Conservation (phyloP, 2,329 filamentous ascomycete genomes). For the Epichloe typhina region DNA sequence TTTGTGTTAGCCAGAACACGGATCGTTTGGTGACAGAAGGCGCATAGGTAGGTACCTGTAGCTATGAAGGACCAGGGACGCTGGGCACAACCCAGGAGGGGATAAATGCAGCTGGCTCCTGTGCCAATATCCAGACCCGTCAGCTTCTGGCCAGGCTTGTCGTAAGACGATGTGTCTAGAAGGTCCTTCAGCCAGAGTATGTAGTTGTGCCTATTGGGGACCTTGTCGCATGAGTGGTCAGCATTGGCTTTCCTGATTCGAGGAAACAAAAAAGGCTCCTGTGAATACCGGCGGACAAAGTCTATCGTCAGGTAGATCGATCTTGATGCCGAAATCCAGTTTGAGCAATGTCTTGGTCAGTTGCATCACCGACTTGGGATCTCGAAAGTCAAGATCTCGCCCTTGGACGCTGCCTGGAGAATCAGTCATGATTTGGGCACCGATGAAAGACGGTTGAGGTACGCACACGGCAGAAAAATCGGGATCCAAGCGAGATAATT, state of each 20-base stretch:
- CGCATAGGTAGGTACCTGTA: slow-evolving; percentile 31
- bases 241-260: neutral
- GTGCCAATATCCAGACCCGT: slow-evolving; percentile 77
- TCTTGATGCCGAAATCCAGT: slow-evolving; percentile 56
- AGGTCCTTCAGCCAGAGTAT: slow-evolving; percentile 78
- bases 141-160: slow-evolving; percentile 34
- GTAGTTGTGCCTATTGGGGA: slow-evolving; percentile 68
- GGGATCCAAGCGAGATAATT: slow-evolving; percentile 26
- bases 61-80: slow-evolving; percentile 63
- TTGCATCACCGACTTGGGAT: slow-evolving; percentile 64
- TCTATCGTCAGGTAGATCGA: slow-evolving; percentile 63
- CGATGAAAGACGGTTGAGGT: neutral
- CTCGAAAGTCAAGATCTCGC: slow-evolving; percentile 62
- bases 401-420: slow-evolving; percentile 13
- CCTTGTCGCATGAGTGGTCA: slow-evolving; percentile 19
- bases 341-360: slow-evolving; percentile 69
- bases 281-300: slow-evolving; percentile 66
- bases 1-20: neutral
- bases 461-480: slow-evolving; percentile 29
- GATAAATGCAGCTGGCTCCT: slow-evolving; percentile 84
- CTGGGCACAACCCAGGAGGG: slow-evolving; percentile 61
- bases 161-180: slow-evolving; percentile 55
- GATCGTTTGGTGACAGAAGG: neutral
- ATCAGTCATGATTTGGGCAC: neutral
- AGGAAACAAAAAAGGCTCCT: slow-evolving; percentile 8